These are phyloP conservation scores for Bolboschoenoplectus hybrid DNA, from an alignment of 202 grass and related monocot genomes.

Conservation along the genomic window DNA sequence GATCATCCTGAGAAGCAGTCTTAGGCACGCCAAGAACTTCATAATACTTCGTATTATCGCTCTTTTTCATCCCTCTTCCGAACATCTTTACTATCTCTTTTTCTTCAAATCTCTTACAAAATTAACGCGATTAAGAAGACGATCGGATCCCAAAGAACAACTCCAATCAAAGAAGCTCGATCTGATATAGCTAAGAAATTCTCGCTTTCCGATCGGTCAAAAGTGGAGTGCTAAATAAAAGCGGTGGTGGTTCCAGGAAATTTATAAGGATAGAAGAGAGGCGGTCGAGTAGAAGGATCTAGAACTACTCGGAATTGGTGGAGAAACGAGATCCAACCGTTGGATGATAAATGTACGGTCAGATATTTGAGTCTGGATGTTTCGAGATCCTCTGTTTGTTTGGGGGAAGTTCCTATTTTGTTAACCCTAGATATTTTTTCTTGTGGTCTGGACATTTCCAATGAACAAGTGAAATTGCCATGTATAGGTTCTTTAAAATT, in stretches of 20 bases:
- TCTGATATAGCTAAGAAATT: slow-evolving; percentile 30
- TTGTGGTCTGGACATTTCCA: not conserved
- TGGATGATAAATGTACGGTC: slow-evolving; percentile 30
- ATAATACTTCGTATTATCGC: slow-evolving; percentile 95
- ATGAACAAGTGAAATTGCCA: slow-evolving; percentile 14
- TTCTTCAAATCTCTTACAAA: slow-evolving; percentile 6
- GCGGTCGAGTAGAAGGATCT: slow-evolving; percentile 41
- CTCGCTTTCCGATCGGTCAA: slow-evolving; percentile 18
- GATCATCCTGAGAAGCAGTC: slow-evolving; percentile 81
- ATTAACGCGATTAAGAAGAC: not conserved
- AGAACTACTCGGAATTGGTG: not conserved
- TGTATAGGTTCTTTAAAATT: slow-evolving; percentile 1
- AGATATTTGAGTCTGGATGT: not conserved
- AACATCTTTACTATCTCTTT: slow-evolving; percentile 62
- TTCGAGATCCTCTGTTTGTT: not conserved
- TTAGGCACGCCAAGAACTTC: slow-evolving; percentile 95
- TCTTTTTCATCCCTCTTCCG: slow-evolving; percentile 83
- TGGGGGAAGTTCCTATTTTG: slow-evolving; percentile 35
- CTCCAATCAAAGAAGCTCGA: slow-evolving; percentile 25
- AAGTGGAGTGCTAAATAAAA: not conserved
- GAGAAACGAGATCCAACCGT: slow-evolving; percentile 4
- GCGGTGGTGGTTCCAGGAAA: slow-evolving; percentile 8
- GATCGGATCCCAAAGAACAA: not conserved
- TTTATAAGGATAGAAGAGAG: slow-evolving; percentile 35
- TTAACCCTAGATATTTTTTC: slow-evolving; percentile 37